These are phyloP conservation scores for Xylariaceae sp. DNA, from an alignment of 2,329 filamentous ascomycete species.

Conservation along the genomic window DNA sequence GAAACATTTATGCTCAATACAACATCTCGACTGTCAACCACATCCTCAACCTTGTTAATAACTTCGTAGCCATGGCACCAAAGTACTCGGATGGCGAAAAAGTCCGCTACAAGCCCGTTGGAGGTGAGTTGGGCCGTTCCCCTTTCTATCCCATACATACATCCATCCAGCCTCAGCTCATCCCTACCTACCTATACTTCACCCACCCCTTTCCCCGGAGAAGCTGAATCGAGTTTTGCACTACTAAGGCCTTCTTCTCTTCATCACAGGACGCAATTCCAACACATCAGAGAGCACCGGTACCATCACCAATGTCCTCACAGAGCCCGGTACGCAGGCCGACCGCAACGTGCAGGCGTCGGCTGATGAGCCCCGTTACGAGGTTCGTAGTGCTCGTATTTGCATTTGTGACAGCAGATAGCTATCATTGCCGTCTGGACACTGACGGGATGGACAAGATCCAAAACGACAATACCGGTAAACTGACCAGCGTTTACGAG, in stretches of 20 bases:
- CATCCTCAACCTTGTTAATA: not conserved
- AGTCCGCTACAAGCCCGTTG: conserved; percentile 41
- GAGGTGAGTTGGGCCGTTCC: conserved; percentile 23
- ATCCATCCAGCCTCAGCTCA: no score
- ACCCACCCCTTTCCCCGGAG: no score
- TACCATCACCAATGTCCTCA: conserved; percentile 34
- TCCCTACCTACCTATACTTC: no score
- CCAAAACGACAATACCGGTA: conserved; percentile 39
- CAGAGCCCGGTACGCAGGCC: conserved; percentile 36
- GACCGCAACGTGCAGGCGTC: conserved; percentile 37
- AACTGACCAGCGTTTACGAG: conserved; percentile 37
- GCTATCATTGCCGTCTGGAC: no score
- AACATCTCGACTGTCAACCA: no score
- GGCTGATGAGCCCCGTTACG: conserved; percentile 34
- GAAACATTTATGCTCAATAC: no score
- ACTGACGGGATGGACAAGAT: conserved; percentile 25
- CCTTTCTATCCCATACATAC: not conserved
- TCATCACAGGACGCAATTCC: conserved; percentile 34
- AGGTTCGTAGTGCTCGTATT: conserved; percentile 24
- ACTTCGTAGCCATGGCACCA: conserved; percentile 31
- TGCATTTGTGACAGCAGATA: no score
- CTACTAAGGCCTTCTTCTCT: no score
- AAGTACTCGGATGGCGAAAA: conserved; percentile 34
- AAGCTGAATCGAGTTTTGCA: no score
- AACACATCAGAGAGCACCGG: conserved; percentile 39